Conservation (phyloP, 805 yeast species). For the Starmera dryadoides region DNA sequence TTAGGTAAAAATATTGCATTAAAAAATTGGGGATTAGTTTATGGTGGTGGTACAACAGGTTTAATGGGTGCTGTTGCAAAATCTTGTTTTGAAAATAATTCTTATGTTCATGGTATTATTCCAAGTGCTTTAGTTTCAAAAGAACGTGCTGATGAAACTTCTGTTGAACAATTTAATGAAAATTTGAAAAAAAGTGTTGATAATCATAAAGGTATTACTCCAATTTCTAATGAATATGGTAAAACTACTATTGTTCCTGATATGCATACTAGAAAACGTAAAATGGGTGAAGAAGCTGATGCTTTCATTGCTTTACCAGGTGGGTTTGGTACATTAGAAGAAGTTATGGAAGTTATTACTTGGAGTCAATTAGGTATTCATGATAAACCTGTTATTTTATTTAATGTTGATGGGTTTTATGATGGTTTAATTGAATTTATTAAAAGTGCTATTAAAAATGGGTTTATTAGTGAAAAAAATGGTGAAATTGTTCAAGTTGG, state of each 20-base stretch:
- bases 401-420: constrained; percentile 75
- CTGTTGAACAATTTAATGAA: constrained; percentile 36
- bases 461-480: constrained; percentile 63
- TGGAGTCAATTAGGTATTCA: constrained; percentile 91
- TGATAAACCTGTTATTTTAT: constrained; percentile 68
- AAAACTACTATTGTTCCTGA: constrained; percentile 74
- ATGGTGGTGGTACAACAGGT: constrained; percentile 89
- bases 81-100: constrained; percentile 39
- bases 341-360: constrained; percentile 81
- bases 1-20: constrained; percentile 55
- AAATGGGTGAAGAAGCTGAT: constrained; percentile 83
- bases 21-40: constrained; percentile 66
- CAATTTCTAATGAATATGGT: constrained; percentile 53
- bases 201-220: constrained; percentile 60
- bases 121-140: constrained; percentile 76
- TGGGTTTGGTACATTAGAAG: constrained; percentile 87
- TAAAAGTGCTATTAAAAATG: constrained; percentile 48
- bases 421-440: constrained; percentile 62
- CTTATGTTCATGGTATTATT: constrained; percentile 77
- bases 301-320: constrained; percentile 90
- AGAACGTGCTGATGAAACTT: constrained; percentile 46
- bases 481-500: constrained; percentile 67
- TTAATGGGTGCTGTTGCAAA: constrained; percentile 74
- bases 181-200: constrained; percentile 45
- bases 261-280: constrained; percentile 82